Evolutionary conservation across 2,329 filamentous ascomycete genomes (phyloP), one percentile per base, ranked within the genome.

Genomic region (Aureobasidium sp.): DNA sequence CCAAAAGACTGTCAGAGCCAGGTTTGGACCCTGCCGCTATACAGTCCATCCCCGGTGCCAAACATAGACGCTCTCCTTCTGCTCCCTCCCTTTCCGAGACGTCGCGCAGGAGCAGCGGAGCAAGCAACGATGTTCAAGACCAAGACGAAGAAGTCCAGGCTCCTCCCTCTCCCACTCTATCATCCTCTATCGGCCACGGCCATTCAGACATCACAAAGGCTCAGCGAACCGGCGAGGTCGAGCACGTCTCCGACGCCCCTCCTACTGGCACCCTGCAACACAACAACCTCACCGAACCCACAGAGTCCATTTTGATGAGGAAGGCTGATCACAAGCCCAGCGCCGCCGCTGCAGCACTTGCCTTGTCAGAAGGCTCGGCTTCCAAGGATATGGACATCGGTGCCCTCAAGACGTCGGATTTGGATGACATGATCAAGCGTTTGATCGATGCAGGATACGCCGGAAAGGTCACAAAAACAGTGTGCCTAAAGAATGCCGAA

Each of bases 361-460:
- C 39, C 3, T 47, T 63, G n/a, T 53, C 55, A 10, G 50, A 61
- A 29, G 61, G 54, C n/a, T 64, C 66, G 39, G 48, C 36, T 30
- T 36, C 75, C 29, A 77, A 75, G 13, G 77, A 79, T 3, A 89
- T 96, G 75, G 89, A 90, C 65, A 95, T 97, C 82, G 86, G 89
- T 61, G 90, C 95, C 27, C 84, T 97, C 70, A 96, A 96, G 74
- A 86, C 92, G 39, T 90, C 94, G 67, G 94, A 99, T 72, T 80
- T 99, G 34, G 94, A 99, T 71, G 94, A 99, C 72, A 97, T 96
- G 81, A 99, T 99, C 72, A 91, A 92, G 69, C 86, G 94, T 47
- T 83, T 99, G 47, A 80, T 99, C 59, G 94, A 99, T 74, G 93
- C 94, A 10, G 94, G 90, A 13, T 99, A 99, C 72, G 89, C 91